Evolutionary conservation across 176 grass and related monocot genomes (phyloP).

Genomic region (Poa pratensis): DNA sequence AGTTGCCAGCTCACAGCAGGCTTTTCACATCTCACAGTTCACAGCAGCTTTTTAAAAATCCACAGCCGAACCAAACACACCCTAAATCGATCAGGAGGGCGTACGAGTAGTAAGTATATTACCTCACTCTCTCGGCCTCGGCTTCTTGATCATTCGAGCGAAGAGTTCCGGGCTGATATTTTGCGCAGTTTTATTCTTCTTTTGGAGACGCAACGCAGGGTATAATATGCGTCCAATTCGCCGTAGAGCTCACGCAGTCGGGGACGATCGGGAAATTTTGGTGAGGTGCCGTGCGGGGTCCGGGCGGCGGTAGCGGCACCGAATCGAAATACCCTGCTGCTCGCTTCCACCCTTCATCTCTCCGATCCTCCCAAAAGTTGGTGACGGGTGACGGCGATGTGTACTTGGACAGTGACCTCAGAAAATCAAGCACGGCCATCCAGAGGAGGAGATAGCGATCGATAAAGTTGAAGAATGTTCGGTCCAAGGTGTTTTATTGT

Average conservation of each 20-base stretch:
- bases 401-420: not conserved
- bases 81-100: too few relatives aligned
- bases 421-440: not conserved
- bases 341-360: not conserved
- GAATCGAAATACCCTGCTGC: not conserved
- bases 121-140: too few relatives aligned
- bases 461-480: not conserved
- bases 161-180: not conserved
- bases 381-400: conserved; percentile 35
- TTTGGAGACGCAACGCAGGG: not conserved
- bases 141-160: too few relatives aligned
- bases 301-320: conserved; percentile 7
- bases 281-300: conserved; percentile 31
- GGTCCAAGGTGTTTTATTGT: not conserved
- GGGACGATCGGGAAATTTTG: not conserved
- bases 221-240: not conserved
- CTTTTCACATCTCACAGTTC: too few relatives aligned
- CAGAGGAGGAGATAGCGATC: not conserved
- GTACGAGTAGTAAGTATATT: too few relatives aligned
- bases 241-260: conserved; percentile 44
- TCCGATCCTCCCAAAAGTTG: conserved; percentile 35
- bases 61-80: too few relatives aligned
- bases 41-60: too few relatives aligned
- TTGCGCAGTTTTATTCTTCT: not conserved
- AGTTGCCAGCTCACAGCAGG: too few relatives aligned